phyloP scores from a whole-genome alignment of 2,329 filamentous ascomycete species.

The Sporothrix mexicana region DNA sequence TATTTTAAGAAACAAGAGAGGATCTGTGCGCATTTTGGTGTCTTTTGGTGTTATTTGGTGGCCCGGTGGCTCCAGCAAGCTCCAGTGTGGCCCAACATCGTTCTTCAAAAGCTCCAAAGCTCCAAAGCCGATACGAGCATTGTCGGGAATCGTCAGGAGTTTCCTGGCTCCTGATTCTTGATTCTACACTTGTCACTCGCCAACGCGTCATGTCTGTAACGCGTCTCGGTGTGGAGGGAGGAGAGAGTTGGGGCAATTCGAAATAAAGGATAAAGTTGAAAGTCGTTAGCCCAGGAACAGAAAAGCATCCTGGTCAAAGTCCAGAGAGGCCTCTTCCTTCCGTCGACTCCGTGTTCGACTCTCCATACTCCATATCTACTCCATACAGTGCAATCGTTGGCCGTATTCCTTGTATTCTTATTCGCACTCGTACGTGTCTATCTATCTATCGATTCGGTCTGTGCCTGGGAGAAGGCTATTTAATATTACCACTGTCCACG shows the following conservation, averaged over 20 bases:
- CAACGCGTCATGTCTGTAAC: conserved; percentile 16
- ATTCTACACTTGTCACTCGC: neutral
- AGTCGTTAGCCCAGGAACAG: too few species aligned
- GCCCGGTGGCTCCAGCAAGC: too few species aligned
- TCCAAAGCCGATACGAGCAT: neutral
- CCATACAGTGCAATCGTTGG: conserved; percentile 10
- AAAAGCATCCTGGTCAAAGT: neutral
- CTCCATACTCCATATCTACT: neutral
- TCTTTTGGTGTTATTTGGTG: neutral
- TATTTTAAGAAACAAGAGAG: conserved; percentile 27
- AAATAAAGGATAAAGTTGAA: too few species aligned
- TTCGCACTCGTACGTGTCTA: neutral
- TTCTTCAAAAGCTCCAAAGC: neutral
- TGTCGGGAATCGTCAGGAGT: neutral
- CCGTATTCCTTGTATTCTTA: neutral
- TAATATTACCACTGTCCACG: neutral
- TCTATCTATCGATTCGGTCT: neutral
- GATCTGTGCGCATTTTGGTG: conserved; percentile 15
- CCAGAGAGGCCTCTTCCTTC: conserved; percentile 11
- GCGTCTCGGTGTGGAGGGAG: neutral
- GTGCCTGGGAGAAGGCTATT: conserved; percentile 3
- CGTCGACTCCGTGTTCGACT: neutral
- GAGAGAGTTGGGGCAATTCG: too few species aligned
- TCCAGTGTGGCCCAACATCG: neutral
- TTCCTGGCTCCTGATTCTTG: too few species aligned